Evolutionary conservation across 805 yeast species (phyloP), one percentile per base, ranked within the genome.

Genomic region (Wickerhamiella australiensis): DNA sequence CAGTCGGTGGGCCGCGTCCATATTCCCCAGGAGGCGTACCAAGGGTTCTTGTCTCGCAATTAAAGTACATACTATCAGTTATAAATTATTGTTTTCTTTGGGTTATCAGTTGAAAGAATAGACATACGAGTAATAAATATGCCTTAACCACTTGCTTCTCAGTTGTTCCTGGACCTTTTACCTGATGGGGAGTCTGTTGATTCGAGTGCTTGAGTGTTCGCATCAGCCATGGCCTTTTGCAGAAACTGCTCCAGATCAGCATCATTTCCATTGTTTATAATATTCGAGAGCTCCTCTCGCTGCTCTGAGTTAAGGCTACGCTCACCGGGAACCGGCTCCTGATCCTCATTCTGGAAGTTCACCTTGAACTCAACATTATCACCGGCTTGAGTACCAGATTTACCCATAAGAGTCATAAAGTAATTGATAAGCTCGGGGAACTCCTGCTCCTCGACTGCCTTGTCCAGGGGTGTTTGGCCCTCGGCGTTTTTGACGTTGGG

Each of bases 21-120:
- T 38, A 82, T 90, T 46, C 79, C 84, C 53, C 82, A 81, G 52
- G 94, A 86, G 56, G 95, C 95, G 0, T 88, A 82, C 66, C 95
- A 84, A 62, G 83, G 95, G 15, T 87, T 88, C 65, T 70, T 88
- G 54, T 57, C 66, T 23, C 50, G 50, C 40, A 40, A 52, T 22
- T 53, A 51, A 33, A 42, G 25, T 50, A 50, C 41, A 35, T 27
- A n/a, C 18, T 33, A 13, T 33, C 6, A 6, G 7, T 6, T n/a
- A n/a, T n/a, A n/a, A n/a, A n/a, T 9, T 27, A 27, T 27, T 27
- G 13, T 27, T 9, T 13, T 8, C 8, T 9, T 27, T 9, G 8
- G 13, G 12, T 27, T 27, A 13, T 27, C 8, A 13, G 33, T 9
- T 9, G 33, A 27, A 27, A 13, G 13, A 27, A 27, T 9, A 27